Evolutionary conservation across 2,329 filamentous ascomycete species (phyloP).

Genomic region (Sclerotinia sclerotiorum): DNA sequence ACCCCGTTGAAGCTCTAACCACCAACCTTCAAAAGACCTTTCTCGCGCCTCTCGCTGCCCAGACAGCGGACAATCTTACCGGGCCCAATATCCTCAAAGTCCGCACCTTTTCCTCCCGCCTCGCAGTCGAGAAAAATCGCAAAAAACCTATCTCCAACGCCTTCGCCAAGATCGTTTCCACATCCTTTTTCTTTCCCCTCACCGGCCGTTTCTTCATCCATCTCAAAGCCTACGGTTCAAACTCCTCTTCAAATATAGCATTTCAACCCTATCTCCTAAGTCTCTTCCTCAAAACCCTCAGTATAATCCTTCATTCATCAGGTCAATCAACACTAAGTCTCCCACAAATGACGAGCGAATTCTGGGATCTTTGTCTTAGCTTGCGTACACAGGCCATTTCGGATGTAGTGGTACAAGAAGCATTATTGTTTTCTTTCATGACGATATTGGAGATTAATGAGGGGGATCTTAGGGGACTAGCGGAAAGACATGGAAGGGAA

Average conservation of each 20-base stretch:
- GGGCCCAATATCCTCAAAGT: constrained; percentile 87
- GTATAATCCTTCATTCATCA: constrained; percentile 76
- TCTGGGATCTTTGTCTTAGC: constrained; percentile 78
- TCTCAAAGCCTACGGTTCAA: constrained; percentile 52
- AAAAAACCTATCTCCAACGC: constrained; percentile 68
- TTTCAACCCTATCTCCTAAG: constrained; percentile 74
- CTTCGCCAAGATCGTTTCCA: constrained; percentile 71
- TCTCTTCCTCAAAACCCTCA: constrained; percentile 82
- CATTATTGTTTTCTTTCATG: constrained; percentile 75
- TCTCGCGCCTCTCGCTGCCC: constrained; percentile 76
- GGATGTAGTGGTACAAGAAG: constrained; percentile 67
- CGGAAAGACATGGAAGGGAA: constrained; percentile 70
- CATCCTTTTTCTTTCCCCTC: constrained; percentile 83
- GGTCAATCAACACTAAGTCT: constrained; percentile 77
- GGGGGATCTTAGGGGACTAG: constrained; percentile 65
- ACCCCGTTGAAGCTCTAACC: constrained; percentile 63
- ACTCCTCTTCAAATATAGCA: constrained; percentile 56
- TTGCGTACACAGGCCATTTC: constrained; percentile 60
- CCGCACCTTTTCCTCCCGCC: constrained; percentile 79
- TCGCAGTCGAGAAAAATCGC: constrained; percentile 60
- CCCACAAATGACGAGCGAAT: constrained; percentile 77
- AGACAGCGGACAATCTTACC: constrained; percentile 74
- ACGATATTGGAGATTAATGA: constrained; percentile 81
- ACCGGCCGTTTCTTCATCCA: constrained; percentile 74
- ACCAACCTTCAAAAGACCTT: constrained; percentile 68